Conservation (phyloP, 768 basidiomycete genomes). For the Podaxis sp. region DNA sequence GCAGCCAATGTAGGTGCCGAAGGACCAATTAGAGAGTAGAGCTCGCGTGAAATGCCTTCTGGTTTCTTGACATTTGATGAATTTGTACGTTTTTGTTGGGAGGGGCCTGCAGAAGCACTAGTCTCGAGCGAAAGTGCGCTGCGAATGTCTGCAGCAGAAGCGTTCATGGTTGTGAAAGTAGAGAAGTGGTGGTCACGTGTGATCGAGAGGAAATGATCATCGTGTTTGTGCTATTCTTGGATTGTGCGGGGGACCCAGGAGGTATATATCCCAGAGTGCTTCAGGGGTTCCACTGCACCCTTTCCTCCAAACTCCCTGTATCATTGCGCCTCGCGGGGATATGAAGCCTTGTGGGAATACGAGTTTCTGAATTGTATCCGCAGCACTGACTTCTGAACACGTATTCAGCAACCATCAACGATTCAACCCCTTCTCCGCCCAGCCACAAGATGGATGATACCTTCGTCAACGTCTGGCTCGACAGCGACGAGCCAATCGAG, state of each 20-base stretch:
- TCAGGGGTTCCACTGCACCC: not conserved
- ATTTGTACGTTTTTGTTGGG: conserved; percentile 42
- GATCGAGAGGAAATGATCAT: not conserved
- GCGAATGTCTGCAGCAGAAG: conserved; percentile 79
- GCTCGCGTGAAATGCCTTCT: conserved; percentile 89
- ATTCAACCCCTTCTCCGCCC: not conserved
- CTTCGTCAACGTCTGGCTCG: conserved; percentile 47
- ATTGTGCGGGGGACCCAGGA: not conserved
- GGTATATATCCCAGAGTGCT: not conserved
- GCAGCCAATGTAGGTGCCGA: conserved; percentile 84
- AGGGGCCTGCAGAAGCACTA: conserved; percentile 40
- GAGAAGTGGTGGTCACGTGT: conserved; percentile 26
- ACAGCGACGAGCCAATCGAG: conserved; percentile 18
- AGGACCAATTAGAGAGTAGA: conserved; percentile 94
- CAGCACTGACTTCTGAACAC: not conserved
- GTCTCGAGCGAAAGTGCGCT: conserved; percentile 70
- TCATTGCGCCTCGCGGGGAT: not conserved
- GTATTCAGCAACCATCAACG: not conserved
- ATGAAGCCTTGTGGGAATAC: conserved; percentile 5
- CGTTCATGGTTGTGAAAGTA: conserved; percentile 47
- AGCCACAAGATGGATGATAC: conserved; percentile 29
- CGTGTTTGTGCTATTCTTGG: conserved; percentile 4
- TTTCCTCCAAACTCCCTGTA: not conserved
- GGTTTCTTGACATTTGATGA: conserved; percentile 59
- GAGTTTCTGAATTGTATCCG: not conserved